phyloP scores from a whole-genome alignment of 495 filamentous ascomycete genomes.

The Chaetomium fimeti region DNA sequence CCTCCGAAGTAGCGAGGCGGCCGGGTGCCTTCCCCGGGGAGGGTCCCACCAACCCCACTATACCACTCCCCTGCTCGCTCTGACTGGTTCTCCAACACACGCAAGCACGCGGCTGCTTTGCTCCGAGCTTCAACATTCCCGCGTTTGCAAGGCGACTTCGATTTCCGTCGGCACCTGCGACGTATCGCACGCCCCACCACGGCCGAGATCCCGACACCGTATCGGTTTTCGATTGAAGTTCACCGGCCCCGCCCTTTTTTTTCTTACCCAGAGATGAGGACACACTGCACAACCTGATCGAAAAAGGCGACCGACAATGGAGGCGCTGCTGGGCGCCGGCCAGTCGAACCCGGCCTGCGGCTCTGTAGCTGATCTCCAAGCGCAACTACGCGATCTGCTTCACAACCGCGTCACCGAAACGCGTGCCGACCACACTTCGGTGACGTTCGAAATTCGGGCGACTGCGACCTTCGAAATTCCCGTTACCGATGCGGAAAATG shows the following conservation, averaged over 20 bases:
- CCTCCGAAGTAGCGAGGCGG: too few species aligned
- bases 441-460: conserved; percentile 41
- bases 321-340: conserved; percentile 37
- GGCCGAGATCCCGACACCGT: background rate
- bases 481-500: conserved; percentile 35
- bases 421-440: conserved; percentile 43
- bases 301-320: conserved; percentile 30
- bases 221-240: background rate
- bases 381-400: conserved; percentile 38
- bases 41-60: too few species aligned
- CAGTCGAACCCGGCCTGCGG: conserved; percentile 37
- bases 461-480: conserved; percentile 39
- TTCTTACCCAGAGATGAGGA: background rate
- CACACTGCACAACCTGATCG: background rate
- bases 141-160: background rate
- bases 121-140: background rate
- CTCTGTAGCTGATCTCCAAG: conserved; percentile 44
- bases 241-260: background rate
- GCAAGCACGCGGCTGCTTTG: background rate
- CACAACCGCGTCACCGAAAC: conserved; percentile 38
- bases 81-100: background rate
- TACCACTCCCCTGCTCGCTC: background rate
- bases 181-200: background rate
- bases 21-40: too few species aligned
- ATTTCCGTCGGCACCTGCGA: background rate